Base-by-base conservation (phyloP, 805 yeast genomes). In the Candida anglica region DNA sequence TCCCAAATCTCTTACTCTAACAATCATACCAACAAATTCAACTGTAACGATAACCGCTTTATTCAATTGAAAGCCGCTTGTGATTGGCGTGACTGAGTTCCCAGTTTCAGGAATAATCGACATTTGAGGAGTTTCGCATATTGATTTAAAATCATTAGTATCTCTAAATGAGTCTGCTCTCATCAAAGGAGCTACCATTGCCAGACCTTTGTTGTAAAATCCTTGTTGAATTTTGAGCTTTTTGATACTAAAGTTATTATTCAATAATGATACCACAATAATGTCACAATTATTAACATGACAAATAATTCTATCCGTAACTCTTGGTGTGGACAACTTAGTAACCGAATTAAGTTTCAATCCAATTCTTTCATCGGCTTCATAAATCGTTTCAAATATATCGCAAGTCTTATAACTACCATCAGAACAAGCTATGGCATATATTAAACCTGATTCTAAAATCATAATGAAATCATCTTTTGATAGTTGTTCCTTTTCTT, bases 11-110 rank as follows among this genome's bases (percentile, higher is more conserved):
- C 66, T 63, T 1, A 85, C 82, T 27, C 81, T 60, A 5, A 84
- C 71, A 32, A 81, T 62, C 83, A 84, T 78, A 15, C 91, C 89
- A 23, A 83, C 82, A 60, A 81, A 83, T 7, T 83, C 77, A 18
- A 83, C 75, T 7, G 78, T 53, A 10, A 72, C 75, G 38, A 80
- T 63, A 0, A 70, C 64, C 6, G 62, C 47, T 33, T 53, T 53
- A 42, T 60, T 63, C 21, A 56, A 56, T 29, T 43, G 45, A 11
- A 41, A 33, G 7, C 27, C n/a, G n/a, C n/a, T n/a, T n/a, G n/a
- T n/a, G n/a, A n/a, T n/a, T 9, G 11, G 9, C 10, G 23, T 21
- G 10, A 21, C 23, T 9, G 9, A 11, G 23, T 9, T 11, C 15
- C 13, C 13, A n/a, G 6, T 6, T 25, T 25, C 27, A 6, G 13